Percentiles rank a stretch among this genome's conserved stretches.
phyloP scores from a whole-genome alignment of 2,329 filamentous ascomycete genomes.

The Phialemoniopsis sp. region DNA sequence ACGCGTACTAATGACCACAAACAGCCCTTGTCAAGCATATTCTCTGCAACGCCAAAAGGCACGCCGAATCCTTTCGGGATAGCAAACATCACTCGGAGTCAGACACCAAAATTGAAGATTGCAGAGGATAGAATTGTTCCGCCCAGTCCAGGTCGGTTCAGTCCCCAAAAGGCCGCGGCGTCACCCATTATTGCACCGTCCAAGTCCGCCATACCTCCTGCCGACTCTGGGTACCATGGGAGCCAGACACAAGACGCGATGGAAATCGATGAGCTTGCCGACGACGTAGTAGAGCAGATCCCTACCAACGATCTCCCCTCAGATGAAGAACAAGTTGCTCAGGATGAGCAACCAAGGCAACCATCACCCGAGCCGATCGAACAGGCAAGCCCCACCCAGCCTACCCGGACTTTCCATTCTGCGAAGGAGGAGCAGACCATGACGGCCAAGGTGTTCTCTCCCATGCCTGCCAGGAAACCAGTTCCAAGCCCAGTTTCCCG shows the following conservation, averaged over 20 bases:
- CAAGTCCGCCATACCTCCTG: slow-evolving; percentile 27
- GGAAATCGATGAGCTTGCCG: slow-evolving; percentile 21
- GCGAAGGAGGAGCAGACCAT: slow-evolving; percentile 39
- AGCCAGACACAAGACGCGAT: slow-evolving; percentile 56
- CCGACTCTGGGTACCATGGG: slow-evolving; percentile 70
- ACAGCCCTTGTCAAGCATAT: slow-evolving; percentile 57
- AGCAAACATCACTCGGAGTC: slow-evolving; percentile 40
- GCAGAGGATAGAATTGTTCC: slow-evolving; percentile 43
- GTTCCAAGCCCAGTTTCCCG: slow-evolving; percentile 9
- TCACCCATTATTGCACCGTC: slow-evolving; percentile 25
- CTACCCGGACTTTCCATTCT: slow-evolving; percentile 34
- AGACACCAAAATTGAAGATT: slow-evolving; percentile 55
- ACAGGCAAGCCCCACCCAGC: slow-evolving; percentile 18
- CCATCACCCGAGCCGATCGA: slow-evolving; percentile 9
- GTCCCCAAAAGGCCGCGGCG: slow-evolving; percentile 23
- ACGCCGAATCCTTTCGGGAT: slow-evolving; percentile 49
- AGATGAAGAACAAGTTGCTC: no score
- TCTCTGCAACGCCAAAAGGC: slow-evolving; percentile 51
- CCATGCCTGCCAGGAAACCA: slow-evolving; percentile 3
- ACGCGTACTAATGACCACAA: slow-evolving; percentile 16
- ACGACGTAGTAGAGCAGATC: no score
- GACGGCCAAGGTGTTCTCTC: slow-evolving; percentile 8
- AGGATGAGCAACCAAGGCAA: slow-evolving; percentile 1
- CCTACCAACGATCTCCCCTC: slow-evolving; percentile 1
- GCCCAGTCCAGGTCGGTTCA: slow-evolving; percentile 22